Percentiles rank a stretch among this genome's conserved stretches.
Evolutionary conservation across 805 yeast genomes (phyloP).

Genomic region (Wickerhamomyces hampshirensis): DNA sequence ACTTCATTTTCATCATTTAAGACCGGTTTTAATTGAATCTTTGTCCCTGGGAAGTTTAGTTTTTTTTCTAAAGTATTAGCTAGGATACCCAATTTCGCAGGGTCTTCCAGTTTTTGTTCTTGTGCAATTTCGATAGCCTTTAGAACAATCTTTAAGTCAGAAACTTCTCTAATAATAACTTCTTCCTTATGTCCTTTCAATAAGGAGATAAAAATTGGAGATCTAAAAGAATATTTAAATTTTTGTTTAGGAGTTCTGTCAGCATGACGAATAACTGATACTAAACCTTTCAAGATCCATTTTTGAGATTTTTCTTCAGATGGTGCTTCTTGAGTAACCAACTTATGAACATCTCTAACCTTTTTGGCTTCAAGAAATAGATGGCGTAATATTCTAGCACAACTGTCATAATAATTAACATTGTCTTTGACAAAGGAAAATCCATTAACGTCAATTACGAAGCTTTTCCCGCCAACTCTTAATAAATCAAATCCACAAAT

Average conservation of each 20-base stretch:
- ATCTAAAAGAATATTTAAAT: constrained; percentile 89
- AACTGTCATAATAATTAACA: constrained; percentile 73
- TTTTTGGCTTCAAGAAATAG: constrained; percentile 63
- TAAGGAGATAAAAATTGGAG: constrained; percentile 78
- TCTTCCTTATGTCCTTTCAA: constrained; percentile 94
- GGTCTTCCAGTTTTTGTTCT: constrained; percentile 75
- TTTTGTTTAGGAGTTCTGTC: constrained; percentile 98
- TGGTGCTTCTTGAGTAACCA: constrained; percentile 30
- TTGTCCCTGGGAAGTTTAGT: constrained; percentile 89
- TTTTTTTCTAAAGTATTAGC: constrained; percentile 85
- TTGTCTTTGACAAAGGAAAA: constrained; percentile 97
- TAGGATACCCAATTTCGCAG: constrained; percentile 67
- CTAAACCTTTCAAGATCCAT: constrained; percentile 95
- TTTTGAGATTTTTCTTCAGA: constrained; percentile 55
- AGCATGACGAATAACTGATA: constrained; percentile 90
- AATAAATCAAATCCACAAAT: constrained; percentile 96
- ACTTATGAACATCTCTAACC: constrained; percentile 36
- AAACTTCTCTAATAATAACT: constrained; percentile 86
- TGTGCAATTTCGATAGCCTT: constrained; percentile 81
- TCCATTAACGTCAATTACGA: constrained; percentile 96
- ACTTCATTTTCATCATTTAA: constrained; percentile 63
- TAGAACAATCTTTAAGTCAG: constrained; percentile 79
- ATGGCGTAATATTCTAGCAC: constrained; percentile 71
- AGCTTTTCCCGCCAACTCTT: constrained; percentile 83
- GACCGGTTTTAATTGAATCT: constrained; percentile 91